A percentile compares a stretch with the other conserved stretches of the same genome.
Conservation (phyloP, 495 filamentous ascomycete species). For the Amniculicola lignicola region DNA sequence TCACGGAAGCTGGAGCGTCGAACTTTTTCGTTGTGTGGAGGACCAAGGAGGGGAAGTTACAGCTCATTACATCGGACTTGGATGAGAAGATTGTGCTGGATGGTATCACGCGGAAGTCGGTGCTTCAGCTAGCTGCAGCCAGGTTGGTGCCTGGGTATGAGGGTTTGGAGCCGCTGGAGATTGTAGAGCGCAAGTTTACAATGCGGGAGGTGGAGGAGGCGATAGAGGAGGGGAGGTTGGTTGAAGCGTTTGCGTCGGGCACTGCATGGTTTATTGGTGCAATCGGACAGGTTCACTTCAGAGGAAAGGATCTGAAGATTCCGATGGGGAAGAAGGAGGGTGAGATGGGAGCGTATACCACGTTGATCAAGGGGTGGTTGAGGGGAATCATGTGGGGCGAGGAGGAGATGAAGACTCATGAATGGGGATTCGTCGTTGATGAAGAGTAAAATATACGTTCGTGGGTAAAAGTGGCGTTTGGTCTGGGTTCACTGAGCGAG, state of each 20-base stretch:
- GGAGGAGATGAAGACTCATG: constrained; percentile 67
- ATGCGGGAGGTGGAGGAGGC: constrained; percentile 77
- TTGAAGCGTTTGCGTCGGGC: constrained; percentile 83
- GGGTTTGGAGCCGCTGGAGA: constrained; percentile 58
- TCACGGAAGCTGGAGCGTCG: constrained; percentile 87
- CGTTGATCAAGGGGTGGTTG: constrained; percentile 72
- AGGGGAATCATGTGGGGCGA: constrained; percentile 83
- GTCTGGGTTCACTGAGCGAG: too few species aligned
- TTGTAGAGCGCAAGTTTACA: constrained; percentile 75
- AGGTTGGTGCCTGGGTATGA: constrained; percentile 47
- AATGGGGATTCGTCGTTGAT: constrained; percentile 74
- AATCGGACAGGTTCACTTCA: constrained; percentile 69
- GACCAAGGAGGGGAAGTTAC: constrained; percentile 57
- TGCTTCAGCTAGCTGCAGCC: constrained; percentile 68
- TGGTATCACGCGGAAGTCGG: constrained; percentile 75
- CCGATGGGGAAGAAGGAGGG: constrained; percentile 58
- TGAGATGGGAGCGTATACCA: constrained; percentile 61
- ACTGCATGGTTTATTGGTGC: constrained; percentile 88
- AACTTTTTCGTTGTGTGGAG: constrained; percentile 91
- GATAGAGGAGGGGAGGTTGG: constrained; percentile 65
- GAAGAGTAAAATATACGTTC: too few species aligned
- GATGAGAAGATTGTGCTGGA: constrained; percentile 79
- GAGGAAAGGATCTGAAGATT: constrained; percentile 63
- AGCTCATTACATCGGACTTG: constrained; percentile 80
- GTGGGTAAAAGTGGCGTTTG: too few species aligned